Evolutionary conservation across 2,329 filamentous ascomycete genomes (phyloP).

Genomic region (Cercospora zeae-maydis): DNA sequence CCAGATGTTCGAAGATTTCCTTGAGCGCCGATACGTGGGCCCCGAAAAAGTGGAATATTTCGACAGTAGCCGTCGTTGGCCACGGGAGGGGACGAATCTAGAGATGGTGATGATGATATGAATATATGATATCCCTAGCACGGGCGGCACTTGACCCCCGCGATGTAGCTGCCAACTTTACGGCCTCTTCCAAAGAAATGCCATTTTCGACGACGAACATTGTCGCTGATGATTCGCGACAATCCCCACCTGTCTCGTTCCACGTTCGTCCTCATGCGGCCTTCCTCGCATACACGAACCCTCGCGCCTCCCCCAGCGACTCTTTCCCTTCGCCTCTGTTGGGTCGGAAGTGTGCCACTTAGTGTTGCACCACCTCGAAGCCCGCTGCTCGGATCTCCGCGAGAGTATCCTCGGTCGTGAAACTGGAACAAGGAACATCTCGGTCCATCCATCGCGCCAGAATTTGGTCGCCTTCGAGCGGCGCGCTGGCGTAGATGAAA

Average conservation of each 20-base stretch:
- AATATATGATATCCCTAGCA: not conserved
- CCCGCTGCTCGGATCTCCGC: not conserved
- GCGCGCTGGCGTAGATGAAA: constrained; percentile 6
- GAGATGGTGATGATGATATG: not conserved
- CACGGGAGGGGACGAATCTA: not conserved
- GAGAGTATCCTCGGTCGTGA: not conserved
- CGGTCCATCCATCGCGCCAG: constrained; percentile 4
- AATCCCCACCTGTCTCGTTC: not conserved
- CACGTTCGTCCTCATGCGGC: not conserved
- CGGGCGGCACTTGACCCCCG: not conserved
- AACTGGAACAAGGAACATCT: not conserved
- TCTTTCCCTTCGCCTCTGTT: not conserved
- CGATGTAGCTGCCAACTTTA: not conserved
- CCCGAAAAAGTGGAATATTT: not conserved
- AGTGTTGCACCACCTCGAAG: constrained; percentile 1
- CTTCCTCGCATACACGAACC: constrained; percentile 8
- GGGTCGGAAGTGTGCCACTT: not conserved
- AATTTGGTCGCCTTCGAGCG: not conserved
- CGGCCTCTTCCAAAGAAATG: not conserved
- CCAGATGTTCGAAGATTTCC: not conserved
- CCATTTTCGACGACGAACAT: not conserved
- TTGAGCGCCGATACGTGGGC: not conserved
- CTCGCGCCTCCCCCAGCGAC: not conserved
- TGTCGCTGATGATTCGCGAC: not conserved
- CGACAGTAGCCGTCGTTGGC: not conserved